Conservation (phyloP, 2,329 filamentous ascomycete species). For the Penicillium nordicum region DNA sequence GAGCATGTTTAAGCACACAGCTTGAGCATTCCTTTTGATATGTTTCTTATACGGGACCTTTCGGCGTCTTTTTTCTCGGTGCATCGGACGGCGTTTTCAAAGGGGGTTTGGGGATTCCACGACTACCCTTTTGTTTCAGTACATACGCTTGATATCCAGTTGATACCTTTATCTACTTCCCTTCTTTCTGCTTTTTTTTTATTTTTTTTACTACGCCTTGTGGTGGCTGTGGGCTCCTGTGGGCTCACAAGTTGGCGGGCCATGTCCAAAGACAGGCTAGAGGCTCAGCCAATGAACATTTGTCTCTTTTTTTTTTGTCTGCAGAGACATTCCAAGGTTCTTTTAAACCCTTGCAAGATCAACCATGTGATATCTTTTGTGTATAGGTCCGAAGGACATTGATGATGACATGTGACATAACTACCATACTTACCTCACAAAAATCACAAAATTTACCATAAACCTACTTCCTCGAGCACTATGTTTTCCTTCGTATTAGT, state of each 20-base stretch:
- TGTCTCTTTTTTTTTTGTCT: not conserved
- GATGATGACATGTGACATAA: constrained; percentile 9
- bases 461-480: not conserved
- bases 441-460: not conserved
- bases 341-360: no score
- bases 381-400: constrained; percentile 17
- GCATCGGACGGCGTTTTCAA: constrained; percentile 39
- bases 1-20: constrained; percentile 46
- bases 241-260: not conserved
- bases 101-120: constrained; percentile 3
- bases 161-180: constrained; percentile 13
- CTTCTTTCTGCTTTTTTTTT: not conserved
- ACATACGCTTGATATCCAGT: constrained; percentile 26
- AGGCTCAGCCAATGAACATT: not conserved
- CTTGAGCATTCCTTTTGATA: constrained; percentile 6
- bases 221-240: not conserved
- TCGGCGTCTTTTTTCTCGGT: constrained; percentile 26
- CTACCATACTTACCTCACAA: not conserved
- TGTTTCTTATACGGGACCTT: constrained; percentile 14
- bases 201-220: not conserved
- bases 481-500: not conserved
- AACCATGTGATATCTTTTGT: no score
- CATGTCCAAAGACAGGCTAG: constrained; percentile 2
- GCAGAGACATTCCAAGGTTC: not conserved
- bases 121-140: constrained; percentile 16